Evolutionary conservation across 345 rosid species (phyloP).

Genomic region (Anacardium occidentale): DNA sequence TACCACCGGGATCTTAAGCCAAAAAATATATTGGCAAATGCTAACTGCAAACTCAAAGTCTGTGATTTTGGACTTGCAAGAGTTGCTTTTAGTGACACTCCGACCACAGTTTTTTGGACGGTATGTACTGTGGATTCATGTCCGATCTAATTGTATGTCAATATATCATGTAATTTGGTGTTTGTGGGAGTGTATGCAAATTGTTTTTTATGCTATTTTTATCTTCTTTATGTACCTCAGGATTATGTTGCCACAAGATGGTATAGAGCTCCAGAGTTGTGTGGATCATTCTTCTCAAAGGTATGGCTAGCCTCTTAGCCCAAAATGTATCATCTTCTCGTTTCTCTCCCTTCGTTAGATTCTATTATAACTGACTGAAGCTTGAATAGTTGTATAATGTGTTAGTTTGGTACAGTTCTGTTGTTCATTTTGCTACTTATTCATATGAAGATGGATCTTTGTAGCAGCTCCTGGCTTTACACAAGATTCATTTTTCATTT

Average conservation of each 20-base stretch:
- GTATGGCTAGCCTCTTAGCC: conserved; percentile 36
- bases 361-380: conserved; percentile 17
- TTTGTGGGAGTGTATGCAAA: conserved; percentile 8
- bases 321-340: conserved; percentile 1
- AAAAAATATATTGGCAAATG: conserved; percentile 93
- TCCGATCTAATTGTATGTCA: neutral
- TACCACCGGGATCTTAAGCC: conserved; percentile 99
- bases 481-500: neutral
- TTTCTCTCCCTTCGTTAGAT: neutral
- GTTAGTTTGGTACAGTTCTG: conserved; percentile 9
- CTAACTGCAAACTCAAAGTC: conserved; percentile 94
- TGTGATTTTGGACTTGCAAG: conserved; percentile 96
- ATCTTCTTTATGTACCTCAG: conserved; percentile 33
- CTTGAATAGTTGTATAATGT: conserved; percentile 12
- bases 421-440: neutral
- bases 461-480: neutral
- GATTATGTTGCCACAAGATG: conserved; percentile 99
- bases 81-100: conserved; percentile 87
- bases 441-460: neutral
- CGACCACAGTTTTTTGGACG: conserved; percentile 93
- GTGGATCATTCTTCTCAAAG: conserved; percentile 97
- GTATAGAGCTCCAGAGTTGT: conserved; percentile 98
- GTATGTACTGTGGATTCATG: conserved; percentile 37
- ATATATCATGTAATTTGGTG: neutral
- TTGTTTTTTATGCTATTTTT: conserved; percentile 13